Conservation (phyloP, 495 filamentous ascomycete species). For the Wilcoxina mikolae region DNA sequence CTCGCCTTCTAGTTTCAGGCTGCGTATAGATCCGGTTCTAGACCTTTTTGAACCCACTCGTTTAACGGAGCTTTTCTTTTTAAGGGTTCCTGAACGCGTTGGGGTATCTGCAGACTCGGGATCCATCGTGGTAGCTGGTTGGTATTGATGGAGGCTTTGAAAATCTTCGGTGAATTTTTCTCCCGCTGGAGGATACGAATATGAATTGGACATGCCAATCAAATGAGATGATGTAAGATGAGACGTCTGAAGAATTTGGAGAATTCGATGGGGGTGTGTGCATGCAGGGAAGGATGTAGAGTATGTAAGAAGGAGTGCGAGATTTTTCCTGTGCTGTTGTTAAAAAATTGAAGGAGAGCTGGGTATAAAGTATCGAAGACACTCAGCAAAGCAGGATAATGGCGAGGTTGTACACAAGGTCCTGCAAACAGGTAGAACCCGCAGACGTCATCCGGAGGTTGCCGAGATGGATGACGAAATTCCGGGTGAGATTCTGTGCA, state of each 20-base stretch:
- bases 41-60: constrained; percentile 53
- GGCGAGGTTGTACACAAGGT: too few species aligned
- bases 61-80: constrained; percentile 68
- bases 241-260: constrained; percentile 13
- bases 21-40: constrained; percentile 52
- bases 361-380: too few species aligned
- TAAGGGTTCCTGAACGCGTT: constrained; percentile 41
- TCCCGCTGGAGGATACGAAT: not conserved
- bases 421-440: too few species aligned
- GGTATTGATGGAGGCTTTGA: not conserved
- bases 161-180: constrained; percentile 18
- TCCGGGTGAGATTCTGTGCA: too few species aligned
- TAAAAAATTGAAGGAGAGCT: too few species aligned
- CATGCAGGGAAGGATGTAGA: too few species aligned
- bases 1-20: constrained; percentile 41
- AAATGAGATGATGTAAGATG: constrained; percentile 2
- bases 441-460: too few species aligned
- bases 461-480: too few species aligned
- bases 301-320: too few species aligned
- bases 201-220: not conserved
- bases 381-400: too few species aligned
- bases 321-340: too few species aligned
- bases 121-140: constrained; percentile 4
- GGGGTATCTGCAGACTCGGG: constrained; percentile 4
- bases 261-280: not conserved